These are phyloP conservation scores for Didymella pinodella DNA, from an alignment of 2,329 filamentous ascomycete genomes.

Conservation along the genomic window DNA sequence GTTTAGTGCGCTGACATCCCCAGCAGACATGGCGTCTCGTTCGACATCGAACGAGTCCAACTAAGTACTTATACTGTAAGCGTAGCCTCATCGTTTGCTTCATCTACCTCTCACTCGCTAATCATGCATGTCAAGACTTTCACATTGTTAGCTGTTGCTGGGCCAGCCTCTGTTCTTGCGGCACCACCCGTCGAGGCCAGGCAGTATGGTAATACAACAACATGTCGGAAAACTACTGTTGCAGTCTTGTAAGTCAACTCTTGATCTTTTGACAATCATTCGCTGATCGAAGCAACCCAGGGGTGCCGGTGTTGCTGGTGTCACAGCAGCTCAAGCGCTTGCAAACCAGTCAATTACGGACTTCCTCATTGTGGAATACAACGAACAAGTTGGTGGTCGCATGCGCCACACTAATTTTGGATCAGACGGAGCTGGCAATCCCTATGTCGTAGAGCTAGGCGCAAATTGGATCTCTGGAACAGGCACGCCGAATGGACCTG, in stretches of 20 bases:
- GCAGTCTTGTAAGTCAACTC: constrained; percentile 39
- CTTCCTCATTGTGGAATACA: constrained; percentile 71
- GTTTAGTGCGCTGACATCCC: constrained; percentile 12
- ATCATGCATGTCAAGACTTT: constrained; percentile 9
- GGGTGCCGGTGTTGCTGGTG: constrained; percentile 69
- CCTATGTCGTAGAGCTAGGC: constrained; percentile 65
- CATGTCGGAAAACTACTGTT: constrained; percentile 45
- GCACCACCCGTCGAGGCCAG: constrained; percentile 25
- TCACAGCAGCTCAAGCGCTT: constrained; percentile 70
- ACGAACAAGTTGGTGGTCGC: constrained; percentile 68
- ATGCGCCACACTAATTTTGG: constrained; percentile 67
- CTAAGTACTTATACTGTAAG: constrained; percentile 1
- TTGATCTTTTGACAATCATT: not conserved
- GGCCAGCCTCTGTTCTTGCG: constrained; percentile 19
- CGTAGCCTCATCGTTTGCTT: not conserved
- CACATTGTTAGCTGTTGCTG: constrained; percentile 4
- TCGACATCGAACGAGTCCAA: not conserved
- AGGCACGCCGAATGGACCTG: constrained; percentile 49
- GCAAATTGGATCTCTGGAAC: constrained; percentile 70
- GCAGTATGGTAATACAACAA: constrained; percentile 32
- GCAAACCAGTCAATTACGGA: constrained; percentile 67
- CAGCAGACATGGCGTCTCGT: constrained; percentile 1
- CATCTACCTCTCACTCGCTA: not conserved
- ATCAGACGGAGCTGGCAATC: constrained; percentile 57
- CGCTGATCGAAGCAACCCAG: constrained; percentile 19